Percentiles rank a stretch among this genome's conserved stretches.
Conservation (phyloP, 164 flowering plant genomes). For the Piper betle region DNA sequence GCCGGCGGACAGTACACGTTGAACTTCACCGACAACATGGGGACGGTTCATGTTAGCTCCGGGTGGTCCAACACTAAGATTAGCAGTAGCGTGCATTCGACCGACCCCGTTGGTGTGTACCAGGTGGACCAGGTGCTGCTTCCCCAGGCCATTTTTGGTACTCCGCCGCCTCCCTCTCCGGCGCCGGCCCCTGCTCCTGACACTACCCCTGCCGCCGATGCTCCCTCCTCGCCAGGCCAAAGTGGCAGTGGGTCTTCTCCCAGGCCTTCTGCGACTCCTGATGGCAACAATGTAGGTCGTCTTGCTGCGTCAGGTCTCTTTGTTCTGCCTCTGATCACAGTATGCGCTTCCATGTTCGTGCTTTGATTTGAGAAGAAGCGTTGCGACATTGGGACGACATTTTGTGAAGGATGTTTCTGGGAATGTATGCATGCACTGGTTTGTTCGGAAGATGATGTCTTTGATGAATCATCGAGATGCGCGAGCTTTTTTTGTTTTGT, state of each 20-base stretch:
- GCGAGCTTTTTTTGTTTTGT: too few relatives aligned
- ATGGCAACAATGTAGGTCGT: background rate
- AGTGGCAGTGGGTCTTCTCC: constrained; percentile 14
- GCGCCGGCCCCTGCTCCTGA: constrained; percentile 86
- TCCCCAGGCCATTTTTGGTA: constrained; percentile 77
- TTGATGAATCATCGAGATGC: too few relatives aligned
- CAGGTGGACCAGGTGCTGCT: constrained; percentile 64
- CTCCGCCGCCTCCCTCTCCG: constrained; percentile 58
- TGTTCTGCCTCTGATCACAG: constrained; percentile 1
- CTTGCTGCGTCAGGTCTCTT: background rate
- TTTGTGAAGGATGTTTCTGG: too few relatives aligned
- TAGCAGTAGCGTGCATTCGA: constrained; percentile 60
- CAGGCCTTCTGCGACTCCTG: constrained; percentile 10
- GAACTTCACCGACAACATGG: constrained; percentile 54
- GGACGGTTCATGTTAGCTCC: constrained; percentile 42
- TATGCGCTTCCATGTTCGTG: too few relatives aligned
- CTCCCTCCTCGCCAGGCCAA: constrained; percentile 18
- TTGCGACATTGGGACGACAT: too few relatives aligned
- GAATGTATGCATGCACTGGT: too few relatives aligned
- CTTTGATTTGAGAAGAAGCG: too few relatives aligned
- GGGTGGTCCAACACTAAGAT: constrained; percentile 64
- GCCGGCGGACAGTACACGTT: constrained; percentile 59
- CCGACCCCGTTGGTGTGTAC: constrained; percentile 65
- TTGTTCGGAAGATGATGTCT: too few relatives aligned
- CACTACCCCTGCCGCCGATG: constrained; percentile 33